Evolutionary conservation across 2,329 filamentous ascomycete species (phyloP), one percentile per base, ranked within the genome.

Genomic region (Xylariales sp.): DNA sequence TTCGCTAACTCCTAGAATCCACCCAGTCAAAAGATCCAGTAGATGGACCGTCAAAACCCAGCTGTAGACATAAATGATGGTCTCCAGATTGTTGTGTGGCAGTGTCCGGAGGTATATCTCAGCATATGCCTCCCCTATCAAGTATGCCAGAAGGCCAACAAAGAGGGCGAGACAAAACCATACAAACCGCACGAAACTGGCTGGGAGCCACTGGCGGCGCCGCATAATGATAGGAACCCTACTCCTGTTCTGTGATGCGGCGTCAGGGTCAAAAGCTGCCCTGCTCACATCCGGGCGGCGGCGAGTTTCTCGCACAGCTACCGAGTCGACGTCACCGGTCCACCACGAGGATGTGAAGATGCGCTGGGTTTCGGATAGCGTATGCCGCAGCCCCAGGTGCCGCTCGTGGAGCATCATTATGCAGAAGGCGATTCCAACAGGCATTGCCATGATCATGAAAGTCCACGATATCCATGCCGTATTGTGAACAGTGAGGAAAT

Each of bases 391-490:
- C 17, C 74, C 66, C 3, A 83, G 67, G 46, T 83, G 79, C 7
- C 81, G 73, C 59, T 82, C 76, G 42, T 81, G 76, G 23, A 70
- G 74, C 53, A 81, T 71, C 15, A 85, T 67, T 46, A 84, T 81
- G 41, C 71, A 60, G 52, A 82, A 80, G 14, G 81, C 80, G 41
- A 82, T 78, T 31, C 74, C 66, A n/a, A 84, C 76, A 3, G 81
- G 81, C 63, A 83, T 68, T 29, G 78, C 77, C 81, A 85, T 85
- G 50, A 79, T 78, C 51, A 81, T 66, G 56, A 85, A 85, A 1
- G 80, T 83, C 76, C 81, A 83, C 7, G 75, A 72, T 44, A 83
- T 80, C 81, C 81, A 85, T 2, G 74, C 69, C 2, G 81, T 83
- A 56, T 85, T 85, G 60, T 83, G 76, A 6, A 64, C 55, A 8